A percentile compares a stretch with the other conserved stretches of the same genome.
phyloP scores from a whole-genome alignment of 2,329 filamentous ascomycete genomes.

The Trichoderma hamatum region DNA sequence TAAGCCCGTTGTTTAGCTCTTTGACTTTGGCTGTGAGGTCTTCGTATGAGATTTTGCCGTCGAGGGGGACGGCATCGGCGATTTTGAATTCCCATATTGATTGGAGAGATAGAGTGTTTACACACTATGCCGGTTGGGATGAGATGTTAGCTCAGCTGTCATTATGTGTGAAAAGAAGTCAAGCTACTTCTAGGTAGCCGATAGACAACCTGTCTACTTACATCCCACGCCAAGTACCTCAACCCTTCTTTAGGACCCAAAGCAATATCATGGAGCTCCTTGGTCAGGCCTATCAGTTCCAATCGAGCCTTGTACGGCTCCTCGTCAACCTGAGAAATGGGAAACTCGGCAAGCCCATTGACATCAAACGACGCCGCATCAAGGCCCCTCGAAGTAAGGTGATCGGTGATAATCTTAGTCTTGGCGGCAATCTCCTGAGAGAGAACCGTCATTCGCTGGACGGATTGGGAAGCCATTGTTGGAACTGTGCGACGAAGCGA shows the following conservation, averaged over 20 bases:
- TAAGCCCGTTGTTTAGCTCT: conserved; percentile 43
- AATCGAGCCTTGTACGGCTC: conserved; percentile 24
- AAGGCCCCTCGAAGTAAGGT: conserved; percentile 20
- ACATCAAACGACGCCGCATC: conserved; percentile 28
- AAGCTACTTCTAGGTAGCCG: background rate
- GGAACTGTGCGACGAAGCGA: background rate
- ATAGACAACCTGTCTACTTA: conserved; percentile 24
- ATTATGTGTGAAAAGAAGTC: background rate
- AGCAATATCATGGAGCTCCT: conserved; percentile 35
- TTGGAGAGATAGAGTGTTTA: conserved; percentile 36
- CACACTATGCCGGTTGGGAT: conserved; percentile 25
- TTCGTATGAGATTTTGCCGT: conserved; percentile 34
- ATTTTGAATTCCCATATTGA: conserved; percentile 38
- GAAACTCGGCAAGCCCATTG: conserved; percentile 25
- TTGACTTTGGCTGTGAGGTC: conserved; percentile 37
- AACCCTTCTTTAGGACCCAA: conserved; percentile 35
- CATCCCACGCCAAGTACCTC: conserved; percentile 35
- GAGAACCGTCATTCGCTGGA: conserved; percentile 23
- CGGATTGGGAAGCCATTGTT: conserved; percentile 22
- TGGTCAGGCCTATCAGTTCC: conserved; percentile 32
- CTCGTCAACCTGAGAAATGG: conserved; percentile 22
- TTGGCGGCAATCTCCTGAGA: conserved; percentile 23
- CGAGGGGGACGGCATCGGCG: conserved; percentile 34
- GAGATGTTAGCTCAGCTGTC: background rate
- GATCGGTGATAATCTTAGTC: conserved; percentile 25